These are phyloP conservation scores for Croton setiger DNA, from an alignment of 441 rosid species.

Conservation along the genomic window DNA sequence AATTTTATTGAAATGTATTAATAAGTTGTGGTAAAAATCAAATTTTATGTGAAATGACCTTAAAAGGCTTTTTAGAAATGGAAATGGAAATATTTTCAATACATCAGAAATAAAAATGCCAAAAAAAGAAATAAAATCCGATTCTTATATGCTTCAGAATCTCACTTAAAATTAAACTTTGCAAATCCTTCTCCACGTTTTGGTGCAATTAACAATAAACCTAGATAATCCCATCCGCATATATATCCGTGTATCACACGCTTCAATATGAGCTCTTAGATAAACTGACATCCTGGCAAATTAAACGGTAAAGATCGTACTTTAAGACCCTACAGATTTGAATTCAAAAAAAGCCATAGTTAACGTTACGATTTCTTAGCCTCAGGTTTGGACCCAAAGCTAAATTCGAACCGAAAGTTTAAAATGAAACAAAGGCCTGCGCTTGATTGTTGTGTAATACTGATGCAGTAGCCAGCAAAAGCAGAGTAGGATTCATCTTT, in stretches of 20 bases:
- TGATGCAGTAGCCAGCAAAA: not conserved
- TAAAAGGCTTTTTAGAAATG: too few species aligned
- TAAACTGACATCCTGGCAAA: slow-evolving; percentile 6
- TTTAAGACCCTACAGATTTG: slow-evolving; percentile 30
- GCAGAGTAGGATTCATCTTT: not conserved
- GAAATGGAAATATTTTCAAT: too few species aligned
- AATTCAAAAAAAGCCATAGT: slow-evolving; percentile 36
- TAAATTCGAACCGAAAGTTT: slow-evolving; percentile 6
- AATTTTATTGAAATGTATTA: too few species aligned
- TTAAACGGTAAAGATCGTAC: slow-evolving; percentile 23
- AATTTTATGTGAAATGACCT: too few species aligned
- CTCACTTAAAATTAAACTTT: too few species aligned
- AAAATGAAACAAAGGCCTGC: not conserved
- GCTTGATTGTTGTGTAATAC: not conserved
- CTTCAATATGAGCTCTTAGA: slow-evolving; percentile 7
- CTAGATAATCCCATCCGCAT: not conserved
- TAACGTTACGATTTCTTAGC: slow-evolving; percentile 37
- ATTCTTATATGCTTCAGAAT: too few species aligned
- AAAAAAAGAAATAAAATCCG: too few species aligned
- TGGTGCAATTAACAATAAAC: not conserved
- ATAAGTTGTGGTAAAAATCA: too few species aligned
- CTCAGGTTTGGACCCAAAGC: slow-evolving; percentile 28
- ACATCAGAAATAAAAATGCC: too few species aligned
- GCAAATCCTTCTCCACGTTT: too few species aligned
- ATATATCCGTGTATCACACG: not conserved